These are phyloP conservation scores for Arctium minus DNA, from an alignment of 129 eudicot species.

Conservation along the genomic window DNA sequence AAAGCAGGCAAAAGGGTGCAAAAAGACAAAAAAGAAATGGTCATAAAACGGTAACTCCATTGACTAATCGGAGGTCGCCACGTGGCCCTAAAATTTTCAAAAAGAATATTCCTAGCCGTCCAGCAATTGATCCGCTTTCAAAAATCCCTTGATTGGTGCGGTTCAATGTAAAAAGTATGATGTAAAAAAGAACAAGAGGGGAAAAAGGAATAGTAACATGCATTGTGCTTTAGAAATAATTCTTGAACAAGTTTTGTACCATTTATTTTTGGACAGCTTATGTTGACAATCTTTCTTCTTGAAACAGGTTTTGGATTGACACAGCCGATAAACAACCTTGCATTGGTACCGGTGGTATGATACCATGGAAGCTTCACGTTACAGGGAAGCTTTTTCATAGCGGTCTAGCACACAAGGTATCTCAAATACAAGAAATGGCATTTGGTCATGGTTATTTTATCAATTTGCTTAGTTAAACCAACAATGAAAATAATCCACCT, in stretches of 20 bases:
- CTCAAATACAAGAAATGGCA: neutral
- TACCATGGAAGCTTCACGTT: conserved; percentile 87
- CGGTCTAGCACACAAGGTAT: conserved; percentile 90
- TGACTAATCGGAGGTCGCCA: neutral
- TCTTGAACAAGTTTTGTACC: neutral
- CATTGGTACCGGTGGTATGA: conserved; percentile 95
- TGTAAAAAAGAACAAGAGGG: too few species aligned
- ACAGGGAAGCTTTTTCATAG: conserved; percentile 95
- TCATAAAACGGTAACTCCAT: neutral
- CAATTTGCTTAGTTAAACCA: neutral
- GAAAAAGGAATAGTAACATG: neutral
- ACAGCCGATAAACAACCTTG: conserved; percentile 99
- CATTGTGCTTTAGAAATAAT: neutral
- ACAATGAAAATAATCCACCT: neutral
- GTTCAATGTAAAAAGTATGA: too few species aligned
- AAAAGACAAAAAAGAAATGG: neutral
- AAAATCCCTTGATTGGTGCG: too few species aligned
- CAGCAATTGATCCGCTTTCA: too few species aligned
- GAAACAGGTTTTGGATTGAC: conserved; percentile 85
- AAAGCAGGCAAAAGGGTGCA: neutral
- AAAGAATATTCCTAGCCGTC: too few species aligned
- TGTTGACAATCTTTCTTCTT: neutral
- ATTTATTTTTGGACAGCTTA: neutral
- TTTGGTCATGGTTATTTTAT: neutral
- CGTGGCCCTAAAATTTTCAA: neutral